These are phyloP conservation scores for Naganishia onofrii DNA, from an alignment of 768 basidiomycete species.

Conservation along the genomic window DNA sequence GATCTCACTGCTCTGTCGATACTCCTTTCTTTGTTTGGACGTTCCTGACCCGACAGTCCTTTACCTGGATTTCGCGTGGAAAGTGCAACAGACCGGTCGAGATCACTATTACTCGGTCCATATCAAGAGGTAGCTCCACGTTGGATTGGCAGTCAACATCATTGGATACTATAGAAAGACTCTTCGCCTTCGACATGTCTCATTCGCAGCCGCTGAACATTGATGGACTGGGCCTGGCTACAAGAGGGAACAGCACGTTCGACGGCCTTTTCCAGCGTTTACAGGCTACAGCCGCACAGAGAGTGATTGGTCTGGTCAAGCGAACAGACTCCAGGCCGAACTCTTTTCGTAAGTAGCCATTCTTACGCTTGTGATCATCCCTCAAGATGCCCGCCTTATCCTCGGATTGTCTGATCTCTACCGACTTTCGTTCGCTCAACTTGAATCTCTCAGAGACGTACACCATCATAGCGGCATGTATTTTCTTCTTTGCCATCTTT, in stretches of 20 bases:
- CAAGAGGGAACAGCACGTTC: not conserved
- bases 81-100: not conserved
- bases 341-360: conserved; percentile 27
- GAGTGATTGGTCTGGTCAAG: conserved; percentile 1
- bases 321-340: conserved; percentile 24
- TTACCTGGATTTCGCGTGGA: not conserved
- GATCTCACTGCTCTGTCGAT: not conserved
- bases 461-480: conserved; percentile 49
- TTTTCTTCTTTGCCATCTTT: conserved; percentile 46
- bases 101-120: no score
- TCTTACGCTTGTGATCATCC: no score
- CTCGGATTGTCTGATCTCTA: not conserved
- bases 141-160: no score
- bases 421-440: no score
- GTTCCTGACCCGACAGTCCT: not conserved
- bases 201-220: not conserved
- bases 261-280: not conserved
- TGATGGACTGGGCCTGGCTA: not conserved
- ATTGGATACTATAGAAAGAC: no score
- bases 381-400: not conserved
- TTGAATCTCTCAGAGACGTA: conserved; percentile 40
- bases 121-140: no score
- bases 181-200: not conserved
- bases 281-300: not conserved
- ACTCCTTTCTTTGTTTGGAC: not conserved